Conservation (phyloP, 108 stramenopile genomes). For the Nannochloropsis gaditana region DNA sequence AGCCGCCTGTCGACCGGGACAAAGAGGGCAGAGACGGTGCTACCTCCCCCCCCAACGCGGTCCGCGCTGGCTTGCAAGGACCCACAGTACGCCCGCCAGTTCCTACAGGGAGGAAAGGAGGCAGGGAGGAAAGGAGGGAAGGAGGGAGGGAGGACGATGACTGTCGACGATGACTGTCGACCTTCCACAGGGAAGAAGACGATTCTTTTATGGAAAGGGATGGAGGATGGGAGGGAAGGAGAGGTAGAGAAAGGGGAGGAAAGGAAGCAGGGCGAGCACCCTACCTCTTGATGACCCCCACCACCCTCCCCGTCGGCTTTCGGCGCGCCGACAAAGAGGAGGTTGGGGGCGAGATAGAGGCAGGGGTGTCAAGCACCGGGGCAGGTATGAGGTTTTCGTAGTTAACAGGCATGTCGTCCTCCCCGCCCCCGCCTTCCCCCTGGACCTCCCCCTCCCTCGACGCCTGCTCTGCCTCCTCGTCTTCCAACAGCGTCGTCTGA, state of each 20-base stretch:
- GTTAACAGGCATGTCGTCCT: conserved; percentile 49
- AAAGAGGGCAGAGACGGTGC: conserved; percentile 35
- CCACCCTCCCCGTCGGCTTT: conserved; percentile 39
- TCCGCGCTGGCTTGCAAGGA: conserved; percentile 62
- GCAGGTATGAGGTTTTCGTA: conserved; percentile 24
- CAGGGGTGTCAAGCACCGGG: not conserved
- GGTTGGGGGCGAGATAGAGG: not conserved
- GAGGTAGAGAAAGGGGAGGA: not conserved
- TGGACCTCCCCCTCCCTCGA: conserved; percentile 62
- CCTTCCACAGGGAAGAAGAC: too few relatives aligned
- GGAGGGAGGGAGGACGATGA: too few relatives aligned
- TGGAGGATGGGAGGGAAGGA: not conserved
- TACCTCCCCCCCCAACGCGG: conserved; percentile 53
- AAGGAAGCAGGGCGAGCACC: not conserved
- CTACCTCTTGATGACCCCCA: conserved; percentile 43
- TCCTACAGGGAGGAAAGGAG: conserved; percentile 8
- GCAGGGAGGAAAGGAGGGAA: not conserved
- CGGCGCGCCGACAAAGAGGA: not conserved
- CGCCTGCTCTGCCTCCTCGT: conserved; percentile 57
- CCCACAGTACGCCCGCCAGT: conserved; percentile 61
- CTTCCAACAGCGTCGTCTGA: not conserved
- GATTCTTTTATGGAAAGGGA: not conserved
- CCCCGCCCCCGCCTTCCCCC: conserved; percentile 54
- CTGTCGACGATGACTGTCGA: too few relatives aligned
- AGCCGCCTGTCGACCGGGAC: conserved; percentile 35